phyloP scores from a whole-genome alignment of 2,329 filamentous ascomycete species.

The Allantophomopsis lycopodina region DNA sequence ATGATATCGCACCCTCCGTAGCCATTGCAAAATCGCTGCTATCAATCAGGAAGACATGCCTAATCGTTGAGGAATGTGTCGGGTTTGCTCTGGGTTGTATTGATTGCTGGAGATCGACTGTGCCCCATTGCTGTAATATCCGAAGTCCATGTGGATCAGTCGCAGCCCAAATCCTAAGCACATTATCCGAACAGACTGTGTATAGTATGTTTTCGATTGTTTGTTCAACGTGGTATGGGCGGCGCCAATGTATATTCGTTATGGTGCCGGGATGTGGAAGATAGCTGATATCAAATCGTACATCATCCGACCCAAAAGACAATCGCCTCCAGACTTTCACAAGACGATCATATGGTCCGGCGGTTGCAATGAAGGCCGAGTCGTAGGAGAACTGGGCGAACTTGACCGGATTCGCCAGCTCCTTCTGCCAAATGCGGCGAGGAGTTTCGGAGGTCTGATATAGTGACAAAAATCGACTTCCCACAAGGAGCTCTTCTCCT shows the following conservation, averaged over 20 bases:
- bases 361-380: slow-evolving; percentile 73
- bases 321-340: slow-evolving; percentile 89
- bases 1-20: slow-evolving; percentile 62
- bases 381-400: slow-evolving; percentile 75
- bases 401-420: slow-evolving; percentile 59
- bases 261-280: slow-evolving; percentile 71
- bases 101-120: slow-evolving; percentile 62
- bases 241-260: slow-evolving; percentile 78
- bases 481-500: slow-evolving; percentile 72
- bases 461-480: slow-evolving; percentile 54
- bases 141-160: slow-evolving; percentile 59
- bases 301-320: slow-evolving; percentile 69
- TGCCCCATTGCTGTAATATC: slow-evolving; percentile 65
- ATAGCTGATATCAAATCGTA: slow-evolving; percentile 82
- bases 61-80: slow-evolving; percentile 19
- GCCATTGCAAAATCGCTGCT: slow-evolving; percentile 66
- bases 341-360: slow-evolving; percentile 64
- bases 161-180: slow-evolving; percentile 72
- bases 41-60: slow-evolving; percentile 73
- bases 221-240: slow-evolving; percentile 63
- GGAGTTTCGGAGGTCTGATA: slow-evolving; percentile 39
- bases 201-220: slow-evolving; percentile 79
- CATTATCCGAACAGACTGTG: slow-evolving; percentile 70
- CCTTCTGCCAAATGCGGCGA: slow-evolving; percentile 57
- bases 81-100: slow-evolving; percentile 32